Evolutionary conservation across 2,329 filamentous ascomycete genomes (phyloP), one percentile per base, ranked within the genome.

Genomic region (Calycina herbarum): DNA sequence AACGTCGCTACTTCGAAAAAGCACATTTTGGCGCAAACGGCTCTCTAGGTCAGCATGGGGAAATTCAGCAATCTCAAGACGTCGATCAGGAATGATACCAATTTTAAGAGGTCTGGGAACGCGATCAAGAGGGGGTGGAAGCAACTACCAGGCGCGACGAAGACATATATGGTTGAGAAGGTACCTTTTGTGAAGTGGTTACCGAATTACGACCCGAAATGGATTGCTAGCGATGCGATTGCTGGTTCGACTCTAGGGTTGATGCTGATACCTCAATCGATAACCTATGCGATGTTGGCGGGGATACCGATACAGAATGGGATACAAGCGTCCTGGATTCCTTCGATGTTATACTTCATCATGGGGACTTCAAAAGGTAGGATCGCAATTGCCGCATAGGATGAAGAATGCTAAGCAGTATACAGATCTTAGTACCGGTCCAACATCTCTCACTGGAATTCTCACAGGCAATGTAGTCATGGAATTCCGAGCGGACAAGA

Each of bases 231-330:
- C 71, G 87, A 90, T 72, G 75, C 83, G 11, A 84, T 89, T 69
- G 86, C 85, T 11, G 87, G 87, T 20, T 78, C 85, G 69, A 89
- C 85, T 13, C 77, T 89, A 31, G 86, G 85, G 8, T 78, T 87
- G 33, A 82, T 87, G 79, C 77, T 88, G 56, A 86, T 89, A 63
- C 86, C 86, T 0, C 86, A 89, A 71, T 84, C 82, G 2, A 73
- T 88, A n/a, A 84, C 85, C 0, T 88, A 88, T 70, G 85, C 86
- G 2, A 85, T 86, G 69, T 85, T 89, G 65, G 86, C 86, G 4
- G 85, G 81, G 0, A 86, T 88, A 11, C 85, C 85, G 0, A 83
- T 87, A 24, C 82, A 87, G 69, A 83, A 86, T 72, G 86, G 86
- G 0, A 77, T 88, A 8, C 85, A 86, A 76, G 85, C 85, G 0